phyloP scores from a whole-genome alignment of 192 early-diverging fungal species.

The Geosiphon pyriformis region DNA sequence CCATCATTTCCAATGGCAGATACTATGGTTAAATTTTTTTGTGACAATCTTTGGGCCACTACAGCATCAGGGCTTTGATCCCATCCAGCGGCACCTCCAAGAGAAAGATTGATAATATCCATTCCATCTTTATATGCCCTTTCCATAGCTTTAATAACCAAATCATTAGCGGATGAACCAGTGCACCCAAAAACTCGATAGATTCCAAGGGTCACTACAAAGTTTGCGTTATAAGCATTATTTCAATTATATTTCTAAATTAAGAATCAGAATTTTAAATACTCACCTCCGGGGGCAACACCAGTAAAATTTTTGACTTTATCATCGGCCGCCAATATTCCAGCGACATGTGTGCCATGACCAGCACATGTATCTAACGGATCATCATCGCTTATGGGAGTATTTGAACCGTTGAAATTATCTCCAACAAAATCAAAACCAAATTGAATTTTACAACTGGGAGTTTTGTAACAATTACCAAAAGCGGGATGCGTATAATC shows the following conservation, averaged over 20 bases:
- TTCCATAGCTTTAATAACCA: conserved; percentile 74
- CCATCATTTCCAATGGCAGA: conserved; percentile 66
- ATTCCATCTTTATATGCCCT: conserved; percentile 62
- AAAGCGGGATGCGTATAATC: conserved; percentile 59
- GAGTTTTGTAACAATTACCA: conserved; percentile 57
- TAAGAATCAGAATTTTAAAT: too few species aligned
- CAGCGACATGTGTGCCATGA: conserved; percentile 61
- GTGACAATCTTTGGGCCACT: conserved; percentile 47
- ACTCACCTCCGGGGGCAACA: conserved; percentile 71
- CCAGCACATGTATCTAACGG: conserved; percentile 58
- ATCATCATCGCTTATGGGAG: conserved; percentile 44
- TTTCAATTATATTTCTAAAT: background rate
- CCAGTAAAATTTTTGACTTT: conserved; percentile 50
- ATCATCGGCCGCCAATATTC: conserved; percentile 72
- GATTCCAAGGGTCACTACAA: conserved; percentile 56
- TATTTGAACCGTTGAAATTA: conserved; percentile 27
- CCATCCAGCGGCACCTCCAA: conserved; percentile 59
- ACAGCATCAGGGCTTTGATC: conserved; percentile 54
- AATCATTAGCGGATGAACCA: conserved; percentile 58
- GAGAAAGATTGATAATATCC: conserved; percentile 80
- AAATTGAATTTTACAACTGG: conserved; percentile 54
- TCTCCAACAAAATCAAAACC: conserved; percentile 62
- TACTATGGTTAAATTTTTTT: conserved; percentile 45
- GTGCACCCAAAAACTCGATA: conserved; percentile 83
- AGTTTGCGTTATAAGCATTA: too few species aligned